phyloP scores from a whole-genome alignment of 495 filamentous ascomycete species.

The Penicillium goetzii region DNA sequence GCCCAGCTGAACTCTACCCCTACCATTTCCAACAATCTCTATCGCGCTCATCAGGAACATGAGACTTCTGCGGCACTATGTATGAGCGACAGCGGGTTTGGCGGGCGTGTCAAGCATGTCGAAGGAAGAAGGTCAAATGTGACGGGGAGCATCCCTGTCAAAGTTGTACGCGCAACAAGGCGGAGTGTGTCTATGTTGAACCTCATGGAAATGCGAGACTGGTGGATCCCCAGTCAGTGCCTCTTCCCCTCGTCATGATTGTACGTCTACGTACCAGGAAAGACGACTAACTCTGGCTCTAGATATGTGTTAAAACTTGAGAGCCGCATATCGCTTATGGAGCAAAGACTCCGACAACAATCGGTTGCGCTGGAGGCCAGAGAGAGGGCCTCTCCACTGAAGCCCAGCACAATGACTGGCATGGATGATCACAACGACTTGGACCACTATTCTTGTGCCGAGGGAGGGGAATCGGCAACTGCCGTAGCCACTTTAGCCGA shows the following conservation, averaged over 20 bases:
- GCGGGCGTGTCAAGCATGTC: slow-evolving; percentile 35
- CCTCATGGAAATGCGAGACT: neutral
- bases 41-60: neutral
- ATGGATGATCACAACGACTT: neutral
- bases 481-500: neutral
- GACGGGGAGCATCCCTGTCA: slow-evolving; percentile 29
- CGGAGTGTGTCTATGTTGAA: neutral
- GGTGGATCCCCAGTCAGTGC: neutral
- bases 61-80: slow-evolving; percentile 2
- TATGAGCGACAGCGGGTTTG: slow-evolving; percentile 36
- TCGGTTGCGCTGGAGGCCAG: neutral
- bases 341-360: neutral
- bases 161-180: slow-evolving; percentile 20
- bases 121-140: slow-evolving; percentile 27
- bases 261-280: neutral
- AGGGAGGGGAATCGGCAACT: neutral
- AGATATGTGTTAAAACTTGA: neutral
- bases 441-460: neutral
- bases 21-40: neutral
- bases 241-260: neutral
- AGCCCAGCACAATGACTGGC: neutral
- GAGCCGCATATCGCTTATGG: neutral
- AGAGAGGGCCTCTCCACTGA: neutral
- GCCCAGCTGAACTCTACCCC: too few species aligned
- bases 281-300: neutral